These are phyloP conservation scores for Candida krabiensis DNA, from an alignment of 805 yeast genomes.

Conservation along the genomic window DNA sequence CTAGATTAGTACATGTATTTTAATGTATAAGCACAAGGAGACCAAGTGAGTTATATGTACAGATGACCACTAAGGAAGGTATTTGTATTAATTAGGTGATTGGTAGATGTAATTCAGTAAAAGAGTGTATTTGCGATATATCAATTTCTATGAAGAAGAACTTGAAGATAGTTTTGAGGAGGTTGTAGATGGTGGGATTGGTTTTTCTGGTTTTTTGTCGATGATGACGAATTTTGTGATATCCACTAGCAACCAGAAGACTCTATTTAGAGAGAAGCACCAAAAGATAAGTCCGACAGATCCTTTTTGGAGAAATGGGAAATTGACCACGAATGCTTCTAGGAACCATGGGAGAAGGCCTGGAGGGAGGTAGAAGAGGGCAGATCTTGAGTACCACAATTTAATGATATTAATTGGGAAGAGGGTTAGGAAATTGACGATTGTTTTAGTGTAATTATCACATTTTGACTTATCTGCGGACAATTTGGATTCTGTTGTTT, in stretches of 20 bases:
- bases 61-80: too few species aligned
- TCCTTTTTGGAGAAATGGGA: conserved; percentile 64
- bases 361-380: conserved; percentile 59
- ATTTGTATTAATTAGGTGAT: too few species aligned
- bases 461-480: conserved; percentile 36
- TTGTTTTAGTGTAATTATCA: conserved; percentile 32
- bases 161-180: too few species aligned
- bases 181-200: conserved; percentile 5
- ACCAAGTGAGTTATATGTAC: too few species aligned
- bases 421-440: conserved; percentile 40
- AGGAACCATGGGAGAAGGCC: conserved; percentile 59
- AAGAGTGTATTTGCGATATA: too few species aligned
- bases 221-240: conserved; percentile 18
- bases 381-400: conserved; percentile 50
- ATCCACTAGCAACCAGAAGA: conserved; percentile 26
- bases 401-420: conserved; percentile 50
- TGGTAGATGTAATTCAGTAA: too few species aligned
- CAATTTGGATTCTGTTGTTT: conserved; percentile 39
- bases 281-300: conserved; percentile 60
- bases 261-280: conserved; percentile 42
- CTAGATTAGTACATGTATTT: too few species aligned
- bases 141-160: too few species aligned
- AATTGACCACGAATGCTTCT: conserved; percentile 48
- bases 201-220: conserved; percentile 8
- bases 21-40: too few species aligned